phyloP scores from a whole-genome alignment of 2,329 filamentous ascomycete species.

The Xylaria sp. region DNA sequence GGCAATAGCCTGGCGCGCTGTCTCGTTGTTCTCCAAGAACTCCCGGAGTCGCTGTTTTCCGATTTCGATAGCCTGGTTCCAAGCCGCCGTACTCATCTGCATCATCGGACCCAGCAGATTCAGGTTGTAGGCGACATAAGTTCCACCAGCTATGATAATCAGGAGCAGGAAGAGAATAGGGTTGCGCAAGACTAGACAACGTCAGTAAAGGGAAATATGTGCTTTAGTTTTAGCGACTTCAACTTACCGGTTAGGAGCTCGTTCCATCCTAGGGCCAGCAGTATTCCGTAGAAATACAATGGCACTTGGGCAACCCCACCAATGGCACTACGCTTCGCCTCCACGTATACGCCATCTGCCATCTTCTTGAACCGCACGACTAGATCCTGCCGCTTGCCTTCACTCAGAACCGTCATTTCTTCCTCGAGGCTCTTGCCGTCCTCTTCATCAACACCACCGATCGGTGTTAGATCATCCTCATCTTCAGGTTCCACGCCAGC shows the following conservation, averaged over 20 bases:
- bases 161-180: constrained; percentile 92
- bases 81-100: constrained; percentile 92
- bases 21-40: constrained; percentile 88
- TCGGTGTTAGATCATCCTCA: constrained; percentile 88
- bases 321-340: constrained; percentile 96
- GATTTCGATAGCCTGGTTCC: constrained; percentile 86
- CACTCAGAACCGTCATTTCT: constrained; percentile 93
- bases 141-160: constrained; percentile 77
- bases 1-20: constrained; percentile 82
- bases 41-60: constrained; percentile 91
- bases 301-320: constrained; percentile 95
- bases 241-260: constrained; percentile 90
- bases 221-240: background rate
- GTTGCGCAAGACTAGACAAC: constrained; percentile 81
- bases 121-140: constrained; percentile 91
- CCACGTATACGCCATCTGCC: constrained; percentile 96
- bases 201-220: constrained; percentile 35
- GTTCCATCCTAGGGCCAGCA: constrained; percentile 97
- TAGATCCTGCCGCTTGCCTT: constrained; percentile 89
- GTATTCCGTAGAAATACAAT: constrained; percentile 90
- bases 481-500: constrained; percentile 80
- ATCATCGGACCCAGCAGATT: constrained; percentile 97
- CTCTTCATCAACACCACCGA: constrained; percentile 93
- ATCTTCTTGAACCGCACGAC: constrained; percentile 98
- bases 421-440: constrained; percentile 95